phyloP scores from a whole-genome alignment of 305 asterid genomes.

The Fraxinus albicans region DNA sequence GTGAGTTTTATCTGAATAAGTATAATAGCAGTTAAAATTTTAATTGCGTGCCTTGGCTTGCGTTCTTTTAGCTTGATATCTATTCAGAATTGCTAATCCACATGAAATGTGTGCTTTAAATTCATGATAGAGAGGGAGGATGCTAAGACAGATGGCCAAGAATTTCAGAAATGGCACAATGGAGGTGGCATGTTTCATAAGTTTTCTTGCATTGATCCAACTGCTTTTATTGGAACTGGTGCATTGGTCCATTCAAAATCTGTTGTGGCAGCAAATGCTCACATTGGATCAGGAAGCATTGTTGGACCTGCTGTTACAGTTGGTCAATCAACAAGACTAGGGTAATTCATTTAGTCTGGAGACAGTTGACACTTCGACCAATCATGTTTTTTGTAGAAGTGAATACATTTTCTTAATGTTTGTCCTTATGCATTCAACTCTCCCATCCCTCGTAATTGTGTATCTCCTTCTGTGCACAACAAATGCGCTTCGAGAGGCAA shows the following conservation, averaged over 20 bases:
- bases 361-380: background rate
- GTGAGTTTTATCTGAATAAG: too few relatives aligned
- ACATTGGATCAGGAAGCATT: conserved; percentile 45
- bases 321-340: conserved; percentile 76
- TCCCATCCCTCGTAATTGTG: background rate
- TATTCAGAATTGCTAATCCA: too few relatives aligned
- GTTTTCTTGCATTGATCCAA: conserved; percentile 71
- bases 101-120: background rate
- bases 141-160: conserved; percentile 30
- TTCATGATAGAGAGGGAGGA: conserved; percentile 45
- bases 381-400: background rate
- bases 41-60: background rate
- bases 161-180: conserved; percentile 62
- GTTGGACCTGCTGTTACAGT: conserved; percentile 71
- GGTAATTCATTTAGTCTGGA: conserved; percentile 46
- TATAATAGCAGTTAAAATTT: background rate
- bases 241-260: conserved; percentile 73
- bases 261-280: conserved; percentile 37
- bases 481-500: background rate
- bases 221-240: conserved; percentile 63
- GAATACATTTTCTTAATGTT: background rate
- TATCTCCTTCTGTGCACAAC: background rate
- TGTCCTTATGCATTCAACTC: background rate
- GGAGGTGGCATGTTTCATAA: conserved; percentile 81
- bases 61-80: background rate